phyloP scores from a whole-genome alignment of 2,329 filamentous ascomycete species.

The Pezicula carpinea region DNA sequence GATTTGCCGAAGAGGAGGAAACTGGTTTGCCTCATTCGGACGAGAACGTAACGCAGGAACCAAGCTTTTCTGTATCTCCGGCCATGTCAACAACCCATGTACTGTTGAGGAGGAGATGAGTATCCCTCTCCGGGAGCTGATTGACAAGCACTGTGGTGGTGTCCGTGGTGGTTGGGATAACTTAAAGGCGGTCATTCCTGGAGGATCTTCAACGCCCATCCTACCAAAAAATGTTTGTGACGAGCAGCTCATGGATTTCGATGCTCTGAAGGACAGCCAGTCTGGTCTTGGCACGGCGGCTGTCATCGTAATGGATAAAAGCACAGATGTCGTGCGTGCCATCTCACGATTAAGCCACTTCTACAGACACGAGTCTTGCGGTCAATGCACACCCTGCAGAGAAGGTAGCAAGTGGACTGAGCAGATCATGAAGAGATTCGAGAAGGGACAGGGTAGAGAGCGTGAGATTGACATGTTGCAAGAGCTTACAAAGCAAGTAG shows the following conservation, averaged over 20 bases:
- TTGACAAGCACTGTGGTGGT: conserved; percentile 97
- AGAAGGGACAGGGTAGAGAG: conserved; percentile 81
- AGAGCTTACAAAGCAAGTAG: conserved; percentile 98
- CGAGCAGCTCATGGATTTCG: conserved; percentile 98
- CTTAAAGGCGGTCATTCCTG: conserved; percentile 88
- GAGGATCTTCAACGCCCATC: conserved; percentile 94
- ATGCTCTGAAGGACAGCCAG: conserved; percentile 95
- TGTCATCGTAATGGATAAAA: conserved; percentile 99
- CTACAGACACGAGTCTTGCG: conserved; percentile 97
- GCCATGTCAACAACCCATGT: conserved; percentile 93
- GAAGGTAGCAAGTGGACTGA: conserved; percentile 99
- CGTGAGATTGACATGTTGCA: conserved; percentile 99
- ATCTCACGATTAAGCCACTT: conserved; percentile 92
- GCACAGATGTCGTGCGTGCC: conserved; percentile 88
- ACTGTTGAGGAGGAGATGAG: conserved; percentile 99
- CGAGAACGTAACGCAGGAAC: conserved; percentile 95
- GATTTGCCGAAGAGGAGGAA: conserved; percentile 86
- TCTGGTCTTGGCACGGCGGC: conserved; percentile 95
- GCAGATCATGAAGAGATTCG: conserved; percentile 97
- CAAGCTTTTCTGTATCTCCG: conserved; percentile 97
- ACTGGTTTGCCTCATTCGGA: conserved; percentile 91
- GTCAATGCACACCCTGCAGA: conserved; percentile 98
- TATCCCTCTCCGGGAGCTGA: conserved; percentile 90
- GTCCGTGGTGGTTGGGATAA: conserved; percentile 98
- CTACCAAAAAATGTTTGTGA: conserved; percentile 87